Percentiles rank a stretch among this genome's conserved stretches.
Conservation (phyloP, 768 basidiomycete species). For the Kwoniella sp. region DNA sequence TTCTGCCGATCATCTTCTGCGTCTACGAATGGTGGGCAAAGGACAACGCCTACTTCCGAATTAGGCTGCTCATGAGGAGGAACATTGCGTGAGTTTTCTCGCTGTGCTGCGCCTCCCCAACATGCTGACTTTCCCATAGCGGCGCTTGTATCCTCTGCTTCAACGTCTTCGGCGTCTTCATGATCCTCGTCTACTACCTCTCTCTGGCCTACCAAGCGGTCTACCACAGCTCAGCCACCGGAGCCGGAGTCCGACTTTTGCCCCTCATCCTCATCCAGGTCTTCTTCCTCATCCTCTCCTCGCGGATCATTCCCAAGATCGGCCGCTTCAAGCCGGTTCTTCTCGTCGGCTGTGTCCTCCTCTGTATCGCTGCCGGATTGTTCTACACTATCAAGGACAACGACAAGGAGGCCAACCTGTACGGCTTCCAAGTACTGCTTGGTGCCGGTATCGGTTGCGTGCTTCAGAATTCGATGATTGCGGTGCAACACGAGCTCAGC, state of each 20-base stretch:
- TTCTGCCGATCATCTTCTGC: constrained; percentile 47
- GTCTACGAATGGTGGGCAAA: constrained; percentile 49
- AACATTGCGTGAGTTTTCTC: constrained; percentile 46
- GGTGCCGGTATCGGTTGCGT: constrained; percentile 52
- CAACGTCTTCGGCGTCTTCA: constrained; percentile 45
- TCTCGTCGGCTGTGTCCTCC: constrained; percentile 46
- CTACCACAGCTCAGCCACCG: constrained; percentile 45
- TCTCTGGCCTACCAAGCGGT: constrained; percentile 45
- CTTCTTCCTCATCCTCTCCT: constrained; percentile 42
- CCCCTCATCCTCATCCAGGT: constrained; percentile 49
- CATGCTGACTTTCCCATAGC: constrained; percentile 5
- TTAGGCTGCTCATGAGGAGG: constrained; percentile 48
- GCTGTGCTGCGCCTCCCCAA: neutral
- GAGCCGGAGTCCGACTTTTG: constrained; percentile 48
- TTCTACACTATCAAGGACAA: constrained; percentile 48
- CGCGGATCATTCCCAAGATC: constrained; percentile 38
- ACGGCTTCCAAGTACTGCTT: constrained; percentile 52
- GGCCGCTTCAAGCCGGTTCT: constrained; percentile 52
- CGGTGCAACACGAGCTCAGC: constrained; percentile 51
- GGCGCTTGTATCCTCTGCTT: constrained; percentile 43
- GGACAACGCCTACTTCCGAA: constrained; percentile 52
- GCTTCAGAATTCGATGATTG: constrained; percentile 51
- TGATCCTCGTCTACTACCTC: constrained; percentile 47
- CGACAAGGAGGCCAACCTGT: constrained; percentile 35
- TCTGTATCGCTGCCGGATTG: constrained; percentile 50